Evolutionary conservation across 1,139 yeast genomes (phyloP), one percentile per base, ranked within the genome.

Genomic region (Saccharomyces hybrid): DNA sequence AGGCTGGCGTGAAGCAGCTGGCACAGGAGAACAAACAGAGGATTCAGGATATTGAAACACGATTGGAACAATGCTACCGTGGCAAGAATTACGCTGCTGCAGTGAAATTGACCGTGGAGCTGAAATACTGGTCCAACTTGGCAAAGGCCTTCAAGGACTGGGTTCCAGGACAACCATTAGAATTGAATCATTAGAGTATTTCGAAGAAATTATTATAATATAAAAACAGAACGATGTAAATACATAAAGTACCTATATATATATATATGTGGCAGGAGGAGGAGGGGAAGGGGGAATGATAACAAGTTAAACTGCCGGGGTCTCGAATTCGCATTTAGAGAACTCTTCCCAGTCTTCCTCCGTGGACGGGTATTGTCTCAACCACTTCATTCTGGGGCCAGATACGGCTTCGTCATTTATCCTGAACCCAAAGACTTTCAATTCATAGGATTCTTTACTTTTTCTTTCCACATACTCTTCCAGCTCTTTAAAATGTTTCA

Each of bases 381-480:
- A 76, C 99, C 99, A 93, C 65, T 80, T 82, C 99, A 93, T 93
- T 63, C 98, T 78, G 11, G 96, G 95, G 0, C 99, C 99, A 51
- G 88, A 80, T 21, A 79, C 75, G 54, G 96, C 86, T 55, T 75
- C 68, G 67, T 88, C 95, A 63, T 87, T 82, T 46, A 93, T 78
- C 61, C 81, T 82, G 74, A 95, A 93, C 0, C 99, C 99, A 74
- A 88, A 95, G 53, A 91, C 78, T 66, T 84, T 87, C 66, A 90
- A 78, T 46, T 88, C 87, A 67, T 82, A 88, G 2, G 67, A 57
- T 26, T 68, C 71, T 51, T 67, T 68, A 77, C 78, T 61, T 80
- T 80, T 67, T 80, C 80, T 66, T 78, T 78, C 70, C 73, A 77
- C 66, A 74, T 77, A 57, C 67, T 71, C 65, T 75, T 84, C 87